phyloP scores from a whole-genome alignment of 805 yeast species.

The Wickerhamiella kurtzmanii region DNA sequence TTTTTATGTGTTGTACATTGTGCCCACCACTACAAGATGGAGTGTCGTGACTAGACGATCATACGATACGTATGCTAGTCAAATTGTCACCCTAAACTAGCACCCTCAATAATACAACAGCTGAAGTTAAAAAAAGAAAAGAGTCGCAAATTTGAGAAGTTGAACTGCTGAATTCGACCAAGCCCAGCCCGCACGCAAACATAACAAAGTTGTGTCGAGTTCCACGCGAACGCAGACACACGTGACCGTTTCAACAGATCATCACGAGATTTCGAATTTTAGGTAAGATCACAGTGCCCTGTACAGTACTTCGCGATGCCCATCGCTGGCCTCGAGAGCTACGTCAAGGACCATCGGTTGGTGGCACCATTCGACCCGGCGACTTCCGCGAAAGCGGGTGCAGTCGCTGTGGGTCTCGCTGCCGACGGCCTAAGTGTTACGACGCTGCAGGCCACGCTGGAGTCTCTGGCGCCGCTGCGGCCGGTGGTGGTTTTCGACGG shows the following conservation, averaged over 20 bases:
- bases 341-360: constrained; percentile 14
- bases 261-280: not conserved
- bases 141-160: too few species aligned
- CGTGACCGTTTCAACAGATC: not conserved
- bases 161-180: too few species aligned
- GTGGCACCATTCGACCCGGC: constrained; percentile 12
- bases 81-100: too few species aligned
- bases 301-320: constrained; percentile 5
- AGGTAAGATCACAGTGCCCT: constrained; percentile 1
- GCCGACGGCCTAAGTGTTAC: constrained; percentile 13
- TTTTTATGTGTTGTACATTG: too few species aligned
- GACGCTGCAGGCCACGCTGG: constrained; percentile 1
- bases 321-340: constrained; percentile 18
- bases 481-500: constrained; percentile 19
- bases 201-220: too few species aligned
- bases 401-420: constrained; percentile 14
- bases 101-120: too few species aligned
- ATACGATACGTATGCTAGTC: too few species aligned
- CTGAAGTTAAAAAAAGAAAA: too few species aligned
- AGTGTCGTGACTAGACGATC: too few species aligned
- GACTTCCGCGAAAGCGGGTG: not conserved
- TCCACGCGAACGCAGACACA: too few species aligned
- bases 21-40: too few species aligned
- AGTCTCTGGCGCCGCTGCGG: constrained; percentile 2
- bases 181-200: too few species aligned